phyloP scores from a whole-genome alignment of 106 monocot genomes.

The Dactylorhiza incarnata region DNA sequence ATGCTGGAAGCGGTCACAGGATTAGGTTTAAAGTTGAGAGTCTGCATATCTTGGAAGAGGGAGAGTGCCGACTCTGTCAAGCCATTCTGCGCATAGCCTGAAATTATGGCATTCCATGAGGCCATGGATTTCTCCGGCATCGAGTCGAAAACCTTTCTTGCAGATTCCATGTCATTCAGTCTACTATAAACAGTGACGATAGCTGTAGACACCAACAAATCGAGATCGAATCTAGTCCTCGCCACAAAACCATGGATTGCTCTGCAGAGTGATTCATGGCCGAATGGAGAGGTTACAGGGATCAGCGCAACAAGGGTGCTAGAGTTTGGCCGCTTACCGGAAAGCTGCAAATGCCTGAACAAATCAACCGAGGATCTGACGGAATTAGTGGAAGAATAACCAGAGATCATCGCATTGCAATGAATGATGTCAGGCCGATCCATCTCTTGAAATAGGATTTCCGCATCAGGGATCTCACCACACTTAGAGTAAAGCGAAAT shows the following conservation, averaged over 20 bases:
- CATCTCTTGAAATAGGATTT: slow-evolving; percentile 31
- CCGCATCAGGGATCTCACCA: slow-evolving; percentile 25
- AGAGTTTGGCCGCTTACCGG: slow-evolving; percentile 26
- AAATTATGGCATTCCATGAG: slow-evolving; percentile 87
- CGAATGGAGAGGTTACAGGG: slow-evolving; percentile 54
- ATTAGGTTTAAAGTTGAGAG: slow-evolving; percentile 43
- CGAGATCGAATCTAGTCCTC: slow-evolving; percentile 38
- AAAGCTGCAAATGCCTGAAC: slow-evolving; percentile 42
- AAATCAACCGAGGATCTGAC: slow-evolving; percentile 27
- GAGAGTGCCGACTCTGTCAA: slow-evolving; percentile 53
- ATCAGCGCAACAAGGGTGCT: slow-evolving; percentile 67
- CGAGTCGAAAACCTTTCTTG: slow-evolving; percentile 38
- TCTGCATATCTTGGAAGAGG: slow-evolving; percentile 58
- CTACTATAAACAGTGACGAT: slow-evolving; percentile 59
- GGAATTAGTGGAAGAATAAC: slow-evolving; percentile 33
- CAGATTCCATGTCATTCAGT: slow-evolving; percentile 49
- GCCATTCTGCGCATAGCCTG: slow-evolving; percentile 73
- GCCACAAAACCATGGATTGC: slow-evolving; percentile 48
- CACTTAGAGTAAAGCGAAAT: slow-evolving; percentile 78
- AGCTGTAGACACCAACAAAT: slow-evolving; percentile 51
- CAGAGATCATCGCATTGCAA: slow-evolving; percentile 72
- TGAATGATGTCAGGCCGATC: slow-evolving; percentile 38
- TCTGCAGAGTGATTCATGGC: slow-evolving; percentile 25
- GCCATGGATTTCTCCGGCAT: slow-evolving; percentile 55
- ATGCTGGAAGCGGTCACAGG: slow-evolving; percentile 63